Evolutionary conservation across 1,284 basidiomycete genomes (phyloP), one percentile per base, ranked within the genome.

Genomic region (Malassezia pachydermatis): DNA sequence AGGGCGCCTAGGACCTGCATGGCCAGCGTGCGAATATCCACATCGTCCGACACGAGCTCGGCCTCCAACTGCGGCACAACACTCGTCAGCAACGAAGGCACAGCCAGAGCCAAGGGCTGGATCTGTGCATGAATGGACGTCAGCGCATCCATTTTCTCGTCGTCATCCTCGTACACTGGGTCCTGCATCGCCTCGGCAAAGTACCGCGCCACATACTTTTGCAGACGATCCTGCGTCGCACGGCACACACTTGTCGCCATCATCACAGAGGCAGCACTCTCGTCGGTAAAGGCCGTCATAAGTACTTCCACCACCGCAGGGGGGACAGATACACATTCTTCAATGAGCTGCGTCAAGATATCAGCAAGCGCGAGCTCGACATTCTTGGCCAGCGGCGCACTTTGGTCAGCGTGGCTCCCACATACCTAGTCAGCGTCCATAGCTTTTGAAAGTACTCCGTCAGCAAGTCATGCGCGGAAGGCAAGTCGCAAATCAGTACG

Each of bases 1-100:
- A 99, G 92, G 54, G 83, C 80, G 0, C 89, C 92, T 0, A 98
- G 77, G 0, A 82, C 84, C 57, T 84, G 79, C 0, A 87, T 88
- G 3, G 85, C 86, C 51, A 89, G 78, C 4, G 81, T 69, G 16
- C 92, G 80, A 1, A 92, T 74, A 34, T 80, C 77, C 0, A 81
- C 73, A 35, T 88, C 81, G 53, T 88, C 84, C 0, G 84, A 81
- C 14, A 81, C 79, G 4, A 96, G 77, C 67, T 95, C 88, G 62
- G 88, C 85, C 71, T 94, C 90, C 11, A 99, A 79, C 51, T 89
- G 84, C 0, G 92, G 92, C 13, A 98, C 82, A 38, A 95, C 87
- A 67, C 84, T 88, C 62, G 86, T 81, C 0, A 98, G 75, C 13
- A 96, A 76, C 10, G 79, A 76, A 0, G 92, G 88, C 63, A 83